Base-by-base conservation (phyloP, 208 protist species). In the Leishmania aethiopica region DNA sequence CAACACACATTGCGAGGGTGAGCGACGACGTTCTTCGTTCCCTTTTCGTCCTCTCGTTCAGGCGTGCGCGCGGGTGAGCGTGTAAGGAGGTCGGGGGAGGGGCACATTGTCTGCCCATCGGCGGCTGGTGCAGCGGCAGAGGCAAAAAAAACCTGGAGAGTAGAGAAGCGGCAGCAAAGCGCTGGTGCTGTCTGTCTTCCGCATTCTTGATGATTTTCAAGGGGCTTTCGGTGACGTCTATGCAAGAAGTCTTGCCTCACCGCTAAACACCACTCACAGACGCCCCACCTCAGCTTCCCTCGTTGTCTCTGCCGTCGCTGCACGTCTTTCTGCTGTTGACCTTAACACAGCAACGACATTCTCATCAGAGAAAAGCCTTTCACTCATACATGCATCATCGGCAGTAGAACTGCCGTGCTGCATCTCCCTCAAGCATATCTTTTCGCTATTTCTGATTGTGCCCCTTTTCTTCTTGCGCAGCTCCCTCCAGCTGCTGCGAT, bases 251-350 rank as follows among this genome's bases (percentile, higher is more conserved):
- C 67, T 74, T 37, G 17, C 28, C 19, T 49, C 40, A 64, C 42
- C 15, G 70, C 13, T 53, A 28, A 32, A 15, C 35, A 81, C 25
- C 7, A n/a, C n/a, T 75, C 51, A 69, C 25, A 17, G 3, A 55
- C 64, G 37, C 60, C 32, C 28, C 28, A 55, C 37, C 57, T 76
- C 60, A 55, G 15, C 47, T 77, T 69, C 64, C 87, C 55, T 88
- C 82, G 81, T 86, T 86, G 75, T 86, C 64, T 75, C 76, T 69
- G 73, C 40, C 35, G 35, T 66, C 45, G 51, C 49, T 28, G 32
- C 72, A 28, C 40, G 22, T 69, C 45, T 75, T 60, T 74, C 19
- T 62, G 7, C 45, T 32, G 35, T 13, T 28, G n/a, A 51, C 42
- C 47, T 53, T 19, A 55, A 32, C 45, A 19, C 11, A 51, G 28